Evolutionary conservation across 208 protist genomes (phyloP).

Genomic region (Ichthyophonus hoferi): DNA sequence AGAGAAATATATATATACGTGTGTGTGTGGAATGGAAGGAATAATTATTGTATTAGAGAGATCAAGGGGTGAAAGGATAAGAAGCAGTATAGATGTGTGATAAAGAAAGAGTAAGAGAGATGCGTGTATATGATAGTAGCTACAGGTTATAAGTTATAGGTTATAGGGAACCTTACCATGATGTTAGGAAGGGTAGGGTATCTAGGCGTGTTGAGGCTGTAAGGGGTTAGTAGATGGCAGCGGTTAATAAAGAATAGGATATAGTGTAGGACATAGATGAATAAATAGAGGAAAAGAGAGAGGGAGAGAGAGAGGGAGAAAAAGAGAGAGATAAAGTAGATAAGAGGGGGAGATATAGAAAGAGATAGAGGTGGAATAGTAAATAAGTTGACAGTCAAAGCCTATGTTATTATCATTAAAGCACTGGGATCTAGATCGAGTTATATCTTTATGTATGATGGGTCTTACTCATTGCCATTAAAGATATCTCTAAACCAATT

Average conservation of each 20-base stretch:
- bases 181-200: constrained; percentile 91
- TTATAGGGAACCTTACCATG: constrained; percentile 70
- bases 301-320: not conserved
- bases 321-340: not conserved
- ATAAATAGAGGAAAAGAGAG: not conserved
- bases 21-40: too few species aligned
- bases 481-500: too few species aligned
- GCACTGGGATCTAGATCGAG: too few species aligned
- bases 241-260: constrained; percentile 13
- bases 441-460: too few species aligned
- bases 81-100: too few species aligned
- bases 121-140: too few species aligned
- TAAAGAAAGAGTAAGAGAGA: too few species aligned
- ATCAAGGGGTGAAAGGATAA: not conserved
- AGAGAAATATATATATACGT: too few species aligned
- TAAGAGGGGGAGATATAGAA: not conserved
- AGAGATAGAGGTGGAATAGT: not conserved
- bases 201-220: constrained; percentile 82
- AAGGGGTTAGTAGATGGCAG: constrained; percentile 32
- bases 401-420: not conserved
- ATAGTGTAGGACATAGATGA: not conserved
- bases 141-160: too few species aligned
- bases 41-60: not conserved
- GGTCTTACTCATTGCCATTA: too few species aligned
- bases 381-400: not conserved